Base-by-base conservation (phyloP, 495 filamentous ascomycete species). In the Geoglossum glabrum region DNA sequence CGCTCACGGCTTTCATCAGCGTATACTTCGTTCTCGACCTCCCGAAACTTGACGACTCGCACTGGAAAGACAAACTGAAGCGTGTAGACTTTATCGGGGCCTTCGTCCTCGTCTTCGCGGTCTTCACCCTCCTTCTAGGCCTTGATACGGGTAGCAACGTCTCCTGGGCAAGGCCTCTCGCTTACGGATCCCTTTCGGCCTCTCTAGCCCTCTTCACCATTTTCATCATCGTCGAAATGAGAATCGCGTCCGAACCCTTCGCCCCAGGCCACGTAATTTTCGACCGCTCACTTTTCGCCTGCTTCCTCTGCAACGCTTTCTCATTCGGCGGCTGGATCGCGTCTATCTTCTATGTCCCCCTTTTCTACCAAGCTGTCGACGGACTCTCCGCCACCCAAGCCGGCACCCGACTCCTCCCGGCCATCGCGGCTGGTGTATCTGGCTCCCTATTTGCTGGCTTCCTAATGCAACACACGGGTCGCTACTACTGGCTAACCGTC, bases 21-120 rank as follows among this genome's bases (percentile, higher is more conserved):
- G 86, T 92, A 10, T 74, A 73, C 17, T 56, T 84, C 30, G 67
- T 76, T 28, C 74, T 93, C 0, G 67, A 86, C 52, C 66, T 87
- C 0, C 84, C 85, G 0, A 67, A 68, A 59, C 67, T 65, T 17
- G 76, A 80, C 36, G 69, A 77, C 57, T 60, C 66, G 9, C 67
- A 81, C 58, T 84, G 80, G 80, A 78, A 73, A 59, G 66, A 67
- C 8, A 84, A 90, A 66, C 71, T 92, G 7, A 68, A 68, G n/a
- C 80, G 81, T 7, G 76, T 95, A 59, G 87, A 95, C 64, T 90
- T 93, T 64, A 68, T 84, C 0, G 87, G 87, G 9, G 87, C 88
- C 0, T 69, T 78, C 30, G 70, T 81, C 21, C 79, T 87, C 7
- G 72, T 90, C n/a, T 68, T 71, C 1, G 86, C 87, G 2, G 82